These are phyloP conservation scores for Pistacia vera DNA, from an alignment of 345 rosid species.

Conservation along the genomic window DNA sequence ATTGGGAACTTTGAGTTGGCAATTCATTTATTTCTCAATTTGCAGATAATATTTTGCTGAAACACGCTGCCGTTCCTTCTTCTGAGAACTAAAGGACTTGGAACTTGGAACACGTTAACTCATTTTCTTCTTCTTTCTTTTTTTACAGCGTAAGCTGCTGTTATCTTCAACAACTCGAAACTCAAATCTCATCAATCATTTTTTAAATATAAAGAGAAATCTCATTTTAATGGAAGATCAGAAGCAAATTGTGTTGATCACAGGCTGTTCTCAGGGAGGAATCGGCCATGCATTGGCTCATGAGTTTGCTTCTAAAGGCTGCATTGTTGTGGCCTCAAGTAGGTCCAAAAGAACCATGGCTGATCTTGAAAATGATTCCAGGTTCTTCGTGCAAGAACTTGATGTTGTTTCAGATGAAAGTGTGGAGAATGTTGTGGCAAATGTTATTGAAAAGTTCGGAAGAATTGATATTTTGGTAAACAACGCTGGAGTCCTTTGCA, in stretches of 20 bases:
- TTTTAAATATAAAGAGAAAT: no score
- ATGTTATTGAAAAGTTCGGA: slow-evolving; percentile 61
- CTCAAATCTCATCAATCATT: no score
- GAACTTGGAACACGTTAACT: no score
- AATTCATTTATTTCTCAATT: no score
- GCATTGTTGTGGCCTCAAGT: slow-evolving; percentile 76
- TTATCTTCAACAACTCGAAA: no score
- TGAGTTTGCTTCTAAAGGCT: slow-evolving; percentile 62
- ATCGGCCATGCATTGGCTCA: slow-evolving; percentile 85
- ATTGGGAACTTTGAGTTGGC: no score
- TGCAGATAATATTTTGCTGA: no score
- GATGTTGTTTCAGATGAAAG: slow-evolving; percentile 74
- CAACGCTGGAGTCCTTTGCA: slow-evolving; percentile 82
- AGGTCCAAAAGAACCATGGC: slow-evolving; percentile 62
- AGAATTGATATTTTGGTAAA: slow-evolving; percentile 79
- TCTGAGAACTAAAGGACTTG: no score
- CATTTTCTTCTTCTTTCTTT: no score
- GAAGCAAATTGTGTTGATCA: slow-evolving; percentile 66
- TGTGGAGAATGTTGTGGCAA: slow-evolving; percentile 40
- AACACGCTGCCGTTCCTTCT: no score
- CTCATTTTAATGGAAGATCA: slow-evolving; percentile 33
- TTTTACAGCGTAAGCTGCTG: no score
- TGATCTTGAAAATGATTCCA: slow-evolving; percentile 65
- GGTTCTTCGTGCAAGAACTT: slow-evolving; percentile 65
- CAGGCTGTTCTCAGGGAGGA: slow-evolving; percentile 86